Percentiles rank a stretch among this genome's conserved stretches.
Conservation (phyloP, 768 basidiomycete species). For the Porpolomopsis calyptriformis region DNA sequence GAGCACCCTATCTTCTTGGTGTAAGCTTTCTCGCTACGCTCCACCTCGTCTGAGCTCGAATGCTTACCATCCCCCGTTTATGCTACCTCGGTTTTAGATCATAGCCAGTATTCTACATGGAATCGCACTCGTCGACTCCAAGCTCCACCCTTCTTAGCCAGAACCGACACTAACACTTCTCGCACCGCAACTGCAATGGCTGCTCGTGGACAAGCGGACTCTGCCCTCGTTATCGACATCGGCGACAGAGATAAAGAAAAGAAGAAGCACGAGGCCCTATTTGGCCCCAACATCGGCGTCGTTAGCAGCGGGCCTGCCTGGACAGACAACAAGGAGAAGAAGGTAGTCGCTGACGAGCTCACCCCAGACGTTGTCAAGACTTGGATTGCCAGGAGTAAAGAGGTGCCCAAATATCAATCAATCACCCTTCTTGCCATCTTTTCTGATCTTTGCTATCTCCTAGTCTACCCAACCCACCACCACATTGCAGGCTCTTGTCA, state of each 20-base stretch:
- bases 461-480: slow-evolving; percentile 80
- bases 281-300: slow-evolving; percentile 84
- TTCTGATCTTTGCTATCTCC: slow-evolving; percentile 3
- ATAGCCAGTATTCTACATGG: slow-evolving; percentile 45
- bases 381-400: slow-evolving; percentile 84
- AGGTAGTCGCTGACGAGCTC: slow-evolving; percentile 52
- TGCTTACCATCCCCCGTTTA: too few species aligned
- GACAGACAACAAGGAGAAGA: slow-evolving; percentile 58
- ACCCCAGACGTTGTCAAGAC: slow-evolving; percentile 70
- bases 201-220: slow-evolving; percentile 19
- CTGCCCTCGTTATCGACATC: slow-evolving; percentile 13
- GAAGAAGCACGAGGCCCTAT: slow-evolving; percentile 70
- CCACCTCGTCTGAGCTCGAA: not conserved
- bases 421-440: slow-evolving; percentile 3
- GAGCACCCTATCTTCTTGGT: slow-evolving; percentile 24
- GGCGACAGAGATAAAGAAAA: slow-evolving; percentile 30
- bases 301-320: slow-evolving; percentile 59
- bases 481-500: slow-evolving; percentile 88
- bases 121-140: slow-evolving; percentile 46
- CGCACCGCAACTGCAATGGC: slow-evolving; percentile 42
- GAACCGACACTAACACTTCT: slow-evolving; percentile 38
- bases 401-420: slow-evolving; percentile 38
- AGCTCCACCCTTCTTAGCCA: slow-evolving; percentile 41
- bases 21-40: slow-evolving; percentile 17
- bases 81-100: slow-evolving; percentile 20